These are phyloP conservation scores for Peniophora sp. DNA, from an alignment of 1,284 basidiomycete genomes.

Conservation along the genomic window DNA sequence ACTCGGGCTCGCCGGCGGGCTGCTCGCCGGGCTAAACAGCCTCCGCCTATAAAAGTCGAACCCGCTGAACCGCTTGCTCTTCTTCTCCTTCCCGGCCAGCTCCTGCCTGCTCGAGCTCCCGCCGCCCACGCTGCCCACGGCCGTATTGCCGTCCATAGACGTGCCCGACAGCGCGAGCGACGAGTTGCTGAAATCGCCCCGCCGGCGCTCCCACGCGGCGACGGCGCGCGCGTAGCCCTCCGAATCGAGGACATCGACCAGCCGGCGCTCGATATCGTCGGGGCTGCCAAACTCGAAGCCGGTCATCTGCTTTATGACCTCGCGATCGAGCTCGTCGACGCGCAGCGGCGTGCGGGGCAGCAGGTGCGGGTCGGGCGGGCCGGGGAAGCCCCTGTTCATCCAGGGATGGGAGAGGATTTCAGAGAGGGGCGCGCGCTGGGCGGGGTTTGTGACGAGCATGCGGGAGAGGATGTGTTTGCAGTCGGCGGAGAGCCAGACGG, in stretches of 20 bases:
- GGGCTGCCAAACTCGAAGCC: slow-evolving; percentile 95
- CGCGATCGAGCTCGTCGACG: slow-evolving; percentile 77
- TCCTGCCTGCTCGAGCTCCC: slow-evolving; percentile 21
- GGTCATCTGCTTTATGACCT: slow-evolving; percentile 87
- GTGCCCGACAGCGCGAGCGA: slow-evolving; percentile 56
- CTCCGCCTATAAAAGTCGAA: slow-evolving; percentile 94
- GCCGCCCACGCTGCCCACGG: slow-evolving; percentile 25
- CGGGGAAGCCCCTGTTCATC: slow-evolving; percentile 87
- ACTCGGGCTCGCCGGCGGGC: slow-evolving; percentile 34
- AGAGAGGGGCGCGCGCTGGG: slow-evolving; percentile 70
- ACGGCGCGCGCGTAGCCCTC: slow-evolving; percentile 75
- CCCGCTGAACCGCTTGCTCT: slow-evolving; percentile 72
- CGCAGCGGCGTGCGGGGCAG: slow-evolving; percentile 85
- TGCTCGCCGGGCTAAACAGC: slow-evolving; percentile 70
- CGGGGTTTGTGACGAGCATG: slow-evolving; percentile 96
- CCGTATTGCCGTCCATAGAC: not conserved
- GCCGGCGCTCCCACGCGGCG: slow-evolving; percentile 71
- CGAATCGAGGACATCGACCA: slow-evolving; percentile 69
- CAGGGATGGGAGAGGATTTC: slow-evolving; percentile 93
- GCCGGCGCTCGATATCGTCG: slow-evolving; percentile 74
- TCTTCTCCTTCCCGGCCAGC: slow-evolving; percentile 40
- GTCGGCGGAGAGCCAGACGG: slow-evolving; percentile 93
- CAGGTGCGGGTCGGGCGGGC: slow-evolving; percentile 78
- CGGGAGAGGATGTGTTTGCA: slow-evolving; percentile 91
- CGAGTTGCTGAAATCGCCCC: slow-evolving; percentile 52